Conservation (phyloP, 148 eudicot genomes). For the Rhododendron ferrugineum region DNA sequence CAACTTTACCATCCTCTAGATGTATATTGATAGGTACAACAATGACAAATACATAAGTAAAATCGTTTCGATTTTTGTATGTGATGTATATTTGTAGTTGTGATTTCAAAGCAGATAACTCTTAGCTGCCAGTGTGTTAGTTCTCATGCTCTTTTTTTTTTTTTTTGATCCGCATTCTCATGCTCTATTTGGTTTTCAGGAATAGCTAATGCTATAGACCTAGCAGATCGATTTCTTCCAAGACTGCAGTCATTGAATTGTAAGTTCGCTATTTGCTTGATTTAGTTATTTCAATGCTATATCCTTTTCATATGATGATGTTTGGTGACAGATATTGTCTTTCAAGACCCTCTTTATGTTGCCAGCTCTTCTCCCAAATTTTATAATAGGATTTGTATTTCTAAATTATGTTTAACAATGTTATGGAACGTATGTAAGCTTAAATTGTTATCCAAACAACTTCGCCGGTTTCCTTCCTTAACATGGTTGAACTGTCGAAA, state of each 20-base stretch:
- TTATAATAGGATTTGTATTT: not conserved
- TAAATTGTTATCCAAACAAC: not conserved
- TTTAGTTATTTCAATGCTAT: not conserved
- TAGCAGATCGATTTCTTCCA: conserved; percentile 92
- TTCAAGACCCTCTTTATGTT: not conserved
- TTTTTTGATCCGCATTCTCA: too few relatives aligned
- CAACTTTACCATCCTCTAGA: conserved; percentile 71
- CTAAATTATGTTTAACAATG: not conserved
- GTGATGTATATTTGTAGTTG: not conserved
- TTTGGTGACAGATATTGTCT: not conserved
- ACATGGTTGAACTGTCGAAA: not conserved
- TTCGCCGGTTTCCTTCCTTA: not conserved
- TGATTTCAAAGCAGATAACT: not conserved
- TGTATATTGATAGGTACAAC: conserved; percentile 68
- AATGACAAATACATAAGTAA: not conserved
- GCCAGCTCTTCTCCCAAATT: not conserved
- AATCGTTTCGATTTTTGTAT: not conserved
- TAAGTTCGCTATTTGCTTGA: conserved; percentile 29
- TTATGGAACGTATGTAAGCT: not conserved
- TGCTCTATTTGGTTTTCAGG: conserved; percentile 42
- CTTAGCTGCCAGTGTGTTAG: not conserved
- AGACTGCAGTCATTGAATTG: conserved; percentile 75
- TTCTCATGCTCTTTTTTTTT: conserved; percentile 12
- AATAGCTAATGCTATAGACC: conserved; percentile 82
- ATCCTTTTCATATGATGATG: not conserved